Conservation (phyloP, 345 rosid species). For the Brassica incana region DNA sequence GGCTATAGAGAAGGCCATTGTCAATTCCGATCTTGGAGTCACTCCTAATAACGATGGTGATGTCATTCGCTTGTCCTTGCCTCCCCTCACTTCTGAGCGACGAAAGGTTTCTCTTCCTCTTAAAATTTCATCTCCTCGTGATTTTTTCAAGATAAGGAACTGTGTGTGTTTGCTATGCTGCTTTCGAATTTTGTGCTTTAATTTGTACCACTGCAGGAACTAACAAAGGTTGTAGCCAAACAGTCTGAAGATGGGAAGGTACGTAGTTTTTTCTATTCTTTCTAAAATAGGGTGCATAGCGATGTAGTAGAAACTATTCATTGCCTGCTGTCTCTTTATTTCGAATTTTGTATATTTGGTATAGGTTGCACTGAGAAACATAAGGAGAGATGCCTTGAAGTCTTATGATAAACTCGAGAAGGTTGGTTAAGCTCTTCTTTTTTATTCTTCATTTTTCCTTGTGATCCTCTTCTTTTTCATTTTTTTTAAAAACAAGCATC, state of each 20-base stretch:
- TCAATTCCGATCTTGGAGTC: constrained; percentile 80
- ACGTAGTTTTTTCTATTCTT: background rate
- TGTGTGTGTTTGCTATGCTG: background rate
- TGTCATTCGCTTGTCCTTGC: constrained; percentile 74
- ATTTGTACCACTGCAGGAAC: constrained; percentile 54
- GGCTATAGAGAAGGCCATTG: constrained; percentile 92
- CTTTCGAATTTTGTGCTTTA: background rate
- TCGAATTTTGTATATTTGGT: no score
- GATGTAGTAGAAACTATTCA: background rate
- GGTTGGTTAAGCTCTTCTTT: constrained; percentile 56
- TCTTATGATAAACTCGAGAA: constrained; percentile 93
- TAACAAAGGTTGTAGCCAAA: constrained; percentile 84
- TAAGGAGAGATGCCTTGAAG: constrained; percentile 89
- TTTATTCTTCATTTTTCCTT: constrained; percentile 7
- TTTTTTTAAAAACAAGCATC: background rate
- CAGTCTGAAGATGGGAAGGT: constrained; percentile 97
- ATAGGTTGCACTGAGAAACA: constrained; percentile 89
- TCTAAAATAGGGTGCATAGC: no score
- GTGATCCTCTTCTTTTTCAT: background rate
- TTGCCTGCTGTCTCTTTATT: background rate
- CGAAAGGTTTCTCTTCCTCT: constrained; percentile 64
- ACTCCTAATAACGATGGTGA: constrained; percentile 95
- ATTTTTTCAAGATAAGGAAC: background rate
- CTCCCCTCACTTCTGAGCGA: constrained; percentile 87
- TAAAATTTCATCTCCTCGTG: background rate